A percentile compares a stretch with the other conserved stretches of the same genome.
Evolutionary conservation across 2,329 filamentous ascomycete genomes (phyloP).

Genomic region (Fusarium camptoceras): DNA sequence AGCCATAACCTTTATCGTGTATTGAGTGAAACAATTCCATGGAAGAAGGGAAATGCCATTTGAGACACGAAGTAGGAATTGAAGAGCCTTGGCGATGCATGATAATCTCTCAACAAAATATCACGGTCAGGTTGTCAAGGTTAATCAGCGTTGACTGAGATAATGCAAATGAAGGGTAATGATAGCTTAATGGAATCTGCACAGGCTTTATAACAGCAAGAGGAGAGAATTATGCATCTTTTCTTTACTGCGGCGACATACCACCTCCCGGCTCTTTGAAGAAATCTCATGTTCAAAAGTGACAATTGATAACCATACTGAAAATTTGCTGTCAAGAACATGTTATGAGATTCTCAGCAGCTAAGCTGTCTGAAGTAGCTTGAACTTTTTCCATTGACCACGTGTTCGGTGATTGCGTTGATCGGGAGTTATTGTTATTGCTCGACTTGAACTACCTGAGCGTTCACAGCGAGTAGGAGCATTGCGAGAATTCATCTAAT

Average conservation of each 20-base stretch:
- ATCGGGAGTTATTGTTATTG: neutral
- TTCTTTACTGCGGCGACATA: too few relatives aligned
- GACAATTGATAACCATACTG: neutral
- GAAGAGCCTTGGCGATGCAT: neutral
- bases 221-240: too few relatives aligned
- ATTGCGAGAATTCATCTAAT: neutral
- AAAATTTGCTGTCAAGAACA: neutral
- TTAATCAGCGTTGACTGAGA: neutral
- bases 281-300: neutral
- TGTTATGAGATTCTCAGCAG: neutral
- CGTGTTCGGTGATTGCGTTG: neutral
- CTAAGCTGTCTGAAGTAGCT: neutral
- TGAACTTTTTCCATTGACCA: neutral
- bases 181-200: too few relatives aligned
- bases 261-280: fast-evolving
- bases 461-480: neutral
- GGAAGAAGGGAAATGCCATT: neutral
- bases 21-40: neutral
- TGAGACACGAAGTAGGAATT: neutral
- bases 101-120: neutral
- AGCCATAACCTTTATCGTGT: neutral
- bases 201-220: too few relatives aligned
- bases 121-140: neutral
- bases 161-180: neutral
- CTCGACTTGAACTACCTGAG: neutral